Evolutionary conservation across 805 yeast species (phyloP), one percentile per base, ranked within the genome.

Genomic region (Teunomyces lycoperdinae): DNA sequence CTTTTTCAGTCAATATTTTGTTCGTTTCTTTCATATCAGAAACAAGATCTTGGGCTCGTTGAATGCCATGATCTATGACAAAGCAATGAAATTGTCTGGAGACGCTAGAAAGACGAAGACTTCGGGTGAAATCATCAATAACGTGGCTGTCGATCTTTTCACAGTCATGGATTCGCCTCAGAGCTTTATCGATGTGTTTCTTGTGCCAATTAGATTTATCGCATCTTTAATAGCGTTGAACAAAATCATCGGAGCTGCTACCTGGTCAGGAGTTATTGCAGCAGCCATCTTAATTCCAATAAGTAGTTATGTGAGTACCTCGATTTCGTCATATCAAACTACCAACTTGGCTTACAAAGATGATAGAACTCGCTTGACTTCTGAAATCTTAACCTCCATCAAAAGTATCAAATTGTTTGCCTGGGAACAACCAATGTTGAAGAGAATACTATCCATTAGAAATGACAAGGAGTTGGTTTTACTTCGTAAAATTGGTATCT

Each of bases 61-160:
- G 52, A 79, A 81, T 63, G 70, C 85, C n/a, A 62, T 87, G 52
- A 70, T 89, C 17, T 89, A 85, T 62, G 78, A 80, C 41, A 90
- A 90, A 63, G 76, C 94, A 0, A 71, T 90, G 48, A 72, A 63
- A 14, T 67, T 90, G n/a, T 83, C 95, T 2, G 77, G 81, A 6
- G 83, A 81, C 42, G 80, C 89, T 6, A 77, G 84, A 50, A 74
- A 75, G 29, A 73, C 76, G 13, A 70, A 78, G 53, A 68, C 89
- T 1, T 78, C 91, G 2, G 96, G 96, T 54, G 95, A 88, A 54
- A 86, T 89, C 45, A 77, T 89, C 54, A 89, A 87, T 58, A 73
- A 85, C 58, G 78, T 87, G 70, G 80, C 94, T 14, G 91, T 87
- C 29, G 97, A 89, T 68, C 82, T 87, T 9, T 68, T 70, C 42